Evolutionary conservation across 768 basidiomycete species (phyloP), one percentile per base, ranked within the genome.

Genomic region (Gelatoporia subvermispora): DNA sequence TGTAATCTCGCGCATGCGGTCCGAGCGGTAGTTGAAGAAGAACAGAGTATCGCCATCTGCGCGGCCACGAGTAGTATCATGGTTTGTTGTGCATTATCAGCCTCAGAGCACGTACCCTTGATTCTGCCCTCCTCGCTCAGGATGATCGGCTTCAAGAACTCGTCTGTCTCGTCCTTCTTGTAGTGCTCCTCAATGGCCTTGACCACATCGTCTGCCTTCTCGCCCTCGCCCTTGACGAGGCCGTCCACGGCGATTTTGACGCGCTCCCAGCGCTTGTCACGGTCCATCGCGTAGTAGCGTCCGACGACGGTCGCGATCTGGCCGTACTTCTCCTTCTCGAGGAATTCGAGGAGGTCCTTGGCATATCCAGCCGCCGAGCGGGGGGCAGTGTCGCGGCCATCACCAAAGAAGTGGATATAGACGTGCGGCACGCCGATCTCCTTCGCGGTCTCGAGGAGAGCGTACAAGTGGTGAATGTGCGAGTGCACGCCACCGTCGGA

Each of bases 401-500:
- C 93, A 18, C 88, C 93, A 58, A 97, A 79, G 75, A 93, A 96
- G 75, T 97, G 93, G 55, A 97, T 71, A 61, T 88, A 95, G 48
- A 88, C 83, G 54, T 95, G 76, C 2, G 89, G 88, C 34, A 95
- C 85, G 37, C 82, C 85, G 45, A 80, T 67, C 62, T 89, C 84
- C 63, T 95, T 94, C 20, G 93, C 94, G 4, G 85, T 85, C 65
- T 92, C 88, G 56, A 97, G 81, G 10, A 97, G 79, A 1, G 93
- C 93, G 59, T 84, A 91, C 34, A 97, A 79, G 65, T 96, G 93
- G 43, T 66, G 78, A 64, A 91, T 95, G 67, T 95, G 93, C 1
- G 94, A 95, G 71, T 95, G 94, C n/a, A 96, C 93, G 58, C 93
- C 93, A 24, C 93, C 93, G 56, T 97, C 93, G 13, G 93, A 96